Percentiles rank a stretch among this genome's conserved stretches.
Conservation (phyloP, 176 grass and related monocot genomes). For the Areca catechu region DNA sequence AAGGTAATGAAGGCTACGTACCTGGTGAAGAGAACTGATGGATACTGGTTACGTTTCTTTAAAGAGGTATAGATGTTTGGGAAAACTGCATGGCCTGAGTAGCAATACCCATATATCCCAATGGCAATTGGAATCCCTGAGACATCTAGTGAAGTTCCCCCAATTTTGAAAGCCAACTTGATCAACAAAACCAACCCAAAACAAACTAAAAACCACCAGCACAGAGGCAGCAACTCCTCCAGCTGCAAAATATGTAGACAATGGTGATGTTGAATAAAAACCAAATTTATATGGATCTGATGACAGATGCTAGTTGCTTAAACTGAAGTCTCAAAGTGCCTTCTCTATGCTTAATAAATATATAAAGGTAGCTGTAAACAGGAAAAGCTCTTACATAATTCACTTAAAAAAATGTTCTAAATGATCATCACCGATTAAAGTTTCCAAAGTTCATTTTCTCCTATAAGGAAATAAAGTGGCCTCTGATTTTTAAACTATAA, state of each 20-base stretch:
- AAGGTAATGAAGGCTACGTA: slow-evolving; percentile 18
- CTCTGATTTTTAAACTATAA: too few relatives aligned
- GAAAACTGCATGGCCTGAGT: slow-evolving; percentile 88
- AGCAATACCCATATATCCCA: slow-evolving; percentile 84
- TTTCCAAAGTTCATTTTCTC: too few relatives aligned
- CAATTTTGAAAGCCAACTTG: slow-evolving; percentile 66
- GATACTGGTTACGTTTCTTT: slow-evolving; percentile 60
- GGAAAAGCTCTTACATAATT: too few relatives aligned
- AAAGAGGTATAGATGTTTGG: slow-evolving; percentile 95
- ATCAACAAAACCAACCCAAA: slow-evolving; percentile 72
- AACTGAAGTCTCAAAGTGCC: too few relatives aligned
- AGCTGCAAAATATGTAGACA: slow-evolving; percentile 27
- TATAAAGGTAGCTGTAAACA: too few relatives aligned
- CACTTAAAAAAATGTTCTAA: too few relatives aligned
- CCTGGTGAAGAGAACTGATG: slow-evolving; percentile 57
- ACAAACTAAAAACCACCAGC: slow-evolving; percentile 52
- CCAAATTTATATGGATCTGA: too few relatives aligned
- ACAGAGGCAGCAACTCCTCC: slow-evolving; percentile 87
- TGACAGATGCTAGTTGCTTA: too few relatives aligned
- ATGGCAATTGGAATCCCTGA: slow-evolving; percentile 77
- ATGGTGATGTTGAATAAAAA: too few relatives aligned
- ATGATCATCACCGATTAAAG: too few relatives aligned
- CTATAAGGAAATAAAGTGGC: too few relatives aligned
- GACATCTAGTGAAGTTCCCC: slow-evolving; percentile 43
- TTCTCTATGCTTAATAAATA: too few relatives aligned